Base-by-base conservation (phyloP, 257 asterid genomes). In the Cordia subcordata region DNA sequence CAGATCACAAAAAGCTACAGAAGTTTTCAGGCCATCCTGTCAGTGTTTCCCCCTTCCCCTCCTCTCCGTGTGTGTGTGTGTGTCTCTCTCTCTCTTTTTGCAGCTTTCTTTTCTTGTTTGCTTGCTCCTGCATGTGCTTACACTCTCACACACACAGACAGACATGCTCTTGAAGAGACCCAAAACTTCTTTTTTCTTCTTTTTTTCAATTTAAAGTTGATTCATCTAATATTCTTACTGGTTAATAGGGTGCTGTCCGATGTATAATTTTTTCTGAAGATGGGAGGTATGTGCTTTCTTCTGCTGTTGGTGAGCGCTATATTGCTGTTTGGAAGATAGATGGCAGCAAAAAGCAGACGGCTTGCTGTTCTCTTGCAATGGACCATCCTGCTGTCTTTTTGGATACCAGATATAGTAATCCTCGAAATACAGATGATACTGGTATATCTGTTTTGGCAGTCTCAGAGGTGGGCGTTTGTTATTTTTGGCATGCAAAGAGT, bases 21-120 rank as follows among this genome's bases (percentile, higher is more conserved):
- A 92, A 81, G 65, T 92, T 88, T 75, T 81, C 96, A 15, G 98
- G 98, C 68, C 98, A 92, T 70, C 96, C 98, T 15, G 98, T 92
- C 74, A 82, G 96, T 77, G 8, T 39, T 39, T 60, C 54, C n/a
- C n/a, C n/a, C n/a, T n/a, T n/a, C n/a, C n/a, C n/a, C n/a, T n/a
- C n/a, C n/a, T n/a, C n/a, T n/a, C n/a, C n/a, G n/a, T n/a, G n/a
- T n/a, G n/a, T n/a, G n/a, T n/a, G n/a, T n/a, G n/a, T n/a, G n/a
- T n/a, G n/a, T n/a, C n/a, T n/a, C n/a, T n/a, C n/a, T n/a, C n/a
- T n/a, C n/a, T n/a, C 68, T 72, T 21, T 68, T 21, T 53, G 72
- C 32, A 53, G 35, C 67, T 67, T 64, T 10, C 17, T 49, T 60
- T 63, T 53, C 19, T 27, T 27, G 35, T 27, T 27, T 27, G 35